Evolutionary conservation across 2,329 filamentous ascomycete genomes (phyloP).

Genomic region (Fusarium beomiforme): DNA sequence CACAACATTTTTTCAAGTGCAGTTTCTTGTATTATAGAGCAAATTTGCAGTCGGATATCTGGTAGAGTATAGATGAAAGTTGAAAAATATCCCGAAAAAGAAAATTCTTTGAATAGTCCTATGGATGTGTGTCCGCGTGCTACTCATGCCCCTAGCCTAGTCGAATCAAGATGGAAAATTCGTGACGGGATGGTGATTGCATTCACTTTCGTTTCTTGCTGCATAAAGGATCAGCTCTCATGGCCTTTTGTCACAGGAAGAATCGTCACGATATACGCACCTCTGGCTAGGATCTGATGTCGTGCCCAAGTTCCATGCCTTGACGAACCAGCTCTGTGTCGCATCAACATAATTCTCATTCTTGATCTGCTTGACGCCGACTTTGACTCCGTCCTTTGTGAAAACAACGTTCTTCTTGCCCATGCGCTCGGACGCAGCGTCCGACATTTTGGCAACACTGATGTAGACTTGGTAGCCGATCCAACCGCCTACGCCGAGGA

Average conservation of each 20-base stretch:
- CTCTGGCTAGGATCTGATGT: slow-evolving; percentile 29
- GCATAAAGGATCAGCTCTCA: slow-evolving; percentile 14
- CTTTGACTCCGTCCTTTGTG: slow-evolving; percentile 77
- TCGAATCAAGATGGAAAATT: not conserved
- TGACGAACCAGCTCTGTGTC: slow-evolving; percentile 75
- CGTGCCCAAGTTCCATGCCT: slow-evolving; percentile 70
- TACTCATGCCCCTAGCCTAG: not conserved
- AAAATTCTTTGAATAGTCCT: not conserved
- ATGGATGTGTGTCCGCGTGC: not conserved
- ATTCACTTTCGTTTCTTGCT: slow-evolving; percentile 41
- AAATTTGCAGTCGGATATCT: not conserved
- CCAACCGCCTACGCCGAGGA: slow-evolving; percentile 69
- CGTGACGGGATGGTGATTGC: not conserved
- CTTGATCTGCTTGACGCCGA: slow-evolving; percentile 74
- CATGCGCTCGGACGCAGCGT: slow-evolving; percentile 74
- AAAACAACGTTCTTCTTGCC: slow-evolving; percentile 80
- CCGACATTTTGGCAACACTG: slow-evolving; percentile 71
- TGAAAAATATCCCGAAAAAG: not conserved
- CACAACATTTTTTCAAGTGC: not conserved
- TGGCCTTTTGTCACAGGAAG: not conserved
- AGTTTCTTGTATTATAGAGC: not conserved
- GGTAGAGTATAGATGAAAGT: not conserved
- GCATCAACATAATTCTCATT: slow-evolving; percentile 78
- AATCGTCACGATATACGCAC: slow-evolving; percentile 9
- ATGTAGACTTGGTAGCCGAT: slow-evolving; percentile 79